Evolutionary conservation across 495 filamentous ascomycete species (phyloP).

Genomic region (Beverwykella pulmonaria): DNA sequence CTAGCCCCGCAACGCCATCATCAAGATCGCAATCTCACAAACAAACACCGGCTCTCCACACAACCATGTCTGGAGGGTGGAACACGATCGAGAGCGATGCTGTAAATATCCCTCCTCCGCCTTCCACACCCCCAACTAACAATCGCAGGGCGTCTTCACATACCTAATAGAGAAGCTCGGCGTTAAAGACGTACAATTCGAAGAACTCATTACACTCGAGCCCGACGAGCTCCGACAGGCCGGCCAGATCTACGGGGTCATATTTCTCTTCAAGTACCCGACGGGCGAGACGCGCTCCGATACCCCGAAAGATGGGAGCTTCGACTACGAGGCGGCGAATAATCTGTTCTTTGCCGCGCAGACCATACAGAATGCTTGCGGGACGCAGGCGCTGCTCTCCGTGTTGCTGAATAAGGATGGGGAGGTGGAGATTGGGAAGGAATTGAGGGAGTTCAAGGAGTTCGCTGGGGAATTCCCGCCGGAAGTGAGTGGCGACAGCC

Average conservation of each 20-base stretch:
- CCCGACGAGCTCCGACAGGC: conserved; percentile 71
- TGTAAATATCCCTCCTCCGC: conserved; percentile 54
- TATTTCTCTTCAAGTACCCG: conserved; percentile 99
- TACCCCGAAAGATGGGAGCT: conserved; percentile 72
- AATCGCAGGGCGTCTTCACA: conserved; percentile 87
- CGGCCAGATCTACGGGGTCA: conserved; percentile 90
- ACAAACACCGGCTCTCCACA: conserved; percentile 11
- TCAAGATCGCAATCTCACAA: not conserved
- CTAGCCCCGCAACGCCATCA: not conserved
- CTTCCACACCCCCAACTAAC: conserved; percentile 1
- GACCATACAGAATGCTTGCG: conserved; percentile 99
- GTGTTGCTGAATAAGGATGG: conserved; percentile 84
- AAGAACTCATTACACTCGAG: conserved; percentile 91
- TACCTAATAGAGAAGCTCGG: conserved; percentile 90
- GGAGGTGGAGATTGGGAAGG: conserved; percentile 61
- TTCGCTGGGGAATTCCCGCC: conserved; percentile 87
- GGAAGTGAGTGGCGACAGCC: conserved; percentile 53
- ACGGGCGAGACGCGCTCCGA: conserved; percentile 66
- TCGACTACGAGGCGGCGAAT: conserved; percentile 72
- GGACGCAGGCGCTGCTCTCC: conserved; percentile 91
- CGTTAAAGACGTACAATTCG: conserved; percentile 91
- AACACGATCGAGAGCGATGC: conserved; percentile 91
- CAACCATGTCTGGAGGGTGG: conserved; percentile 60
- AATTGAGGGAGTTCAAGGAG: conserved; percentile 80
- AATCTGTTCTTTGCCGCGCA: conserved; percentile 92